These are phyloP conservation scores for Dendrocalamus latiflorus DNA, from an alignment of 202 grass and related monocot genomes.

Conservation along the genomic window DNA sequence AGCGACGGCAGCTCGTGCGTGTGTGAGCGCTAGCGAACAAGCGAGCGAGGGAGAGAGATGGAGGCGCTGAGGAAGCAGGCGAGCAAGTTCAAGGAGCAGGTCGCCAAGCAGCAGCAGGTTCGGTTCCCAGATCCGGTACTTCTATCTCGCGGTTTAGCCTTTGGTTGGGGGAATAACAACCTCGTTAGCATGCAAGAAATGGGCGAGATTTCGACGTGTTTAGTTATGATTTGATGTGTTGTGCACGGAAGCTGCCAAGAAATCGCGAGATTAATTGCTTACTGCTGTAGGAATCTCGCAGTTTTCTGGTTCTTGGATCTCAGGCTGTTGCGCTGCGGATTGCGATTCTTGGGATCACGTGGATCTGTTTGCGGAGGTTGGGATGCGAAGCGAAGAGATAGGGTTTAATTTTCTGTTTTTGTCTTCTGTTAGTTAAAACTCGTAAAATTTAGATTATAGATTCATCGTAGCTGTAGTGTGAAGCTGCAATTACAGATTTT, in stretches of 20 bases:
- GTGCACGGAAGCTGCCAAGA: neutral
- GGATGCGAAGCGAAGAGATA: neutral
- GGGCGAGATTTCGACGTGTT: neutral
- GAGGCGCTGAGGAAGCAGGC: slow-evolving; percentile 93
- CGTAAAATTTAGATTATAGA: neutral
- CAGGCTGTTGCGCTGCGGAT: no score
- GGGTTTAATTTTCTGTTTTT: neutral
- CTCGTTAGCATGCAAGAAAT: neutral
- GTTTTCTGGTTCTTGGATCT: slow-evolving; percentile 5
- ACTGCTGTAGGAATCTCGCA: neutral
- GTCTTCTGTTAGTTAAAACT: neutral
- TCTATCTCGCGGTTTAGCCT: neutral
- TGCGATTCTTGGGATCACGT: neutral
- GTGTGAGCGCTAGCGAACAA: neutral
- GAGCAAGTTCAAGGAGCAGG: slow-evolving; percentile 87
- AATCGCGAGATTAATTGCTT: neutral
- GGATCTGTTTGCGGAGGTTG: neutral
- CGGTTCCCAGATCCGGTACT: neutral
- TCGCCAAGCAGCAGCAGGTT: slow-evolving; percentile 94
- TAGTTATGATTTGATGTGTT: neutral
- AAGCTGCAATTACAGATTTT: neutral
- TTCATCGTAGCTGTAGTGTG: neutral
- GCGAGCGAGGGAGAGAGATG: slow-evolving; percentile 43
- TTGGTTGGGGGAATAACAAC: neutral
- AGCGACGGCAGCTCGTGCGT: neutral